phyloP scores from a whole-genome alignment of 2,329 filamentous ascomycete genomes.

The Sporothrix phasma region DNA sequence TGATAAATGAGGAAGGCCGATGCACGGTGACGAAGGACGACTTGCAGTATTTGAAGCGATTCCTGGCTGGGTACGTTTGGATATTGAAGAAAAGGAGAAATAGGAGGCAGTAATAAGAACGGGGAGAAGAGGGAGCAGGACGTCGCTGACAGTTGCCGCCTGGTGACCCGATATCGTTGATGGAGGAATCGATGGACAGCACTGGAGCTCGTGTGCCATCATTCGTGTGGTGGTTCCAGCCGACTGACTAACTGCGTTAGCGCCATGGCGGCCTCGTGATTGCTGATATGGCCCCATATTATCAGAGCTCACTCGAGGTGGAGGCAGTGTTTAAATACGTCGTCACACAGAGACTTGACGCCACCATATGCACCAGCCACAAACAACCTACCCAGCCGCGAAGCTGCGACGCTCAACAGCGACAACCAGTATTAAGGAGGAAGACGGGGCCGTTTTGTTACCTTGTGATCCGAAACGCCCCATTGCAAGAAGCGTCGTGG shows the following conservation, averaged over 20 bases:
- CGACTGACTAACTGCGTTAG: constrained; percentile 12
- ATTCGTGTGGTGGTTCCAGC: neutral
- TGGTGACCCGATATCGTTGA: neutral
- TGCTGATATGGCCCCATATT: neutral
- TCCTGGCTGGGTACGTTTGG: no score
- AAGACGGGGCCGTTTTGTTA: neutral
- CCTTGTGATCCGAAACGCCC: neutral
- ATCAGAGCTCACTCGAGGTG: neutral
- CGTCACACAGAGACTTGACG: neutral
- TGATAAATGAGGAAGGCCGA: neutral
- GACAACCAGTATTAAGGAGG: neutral
- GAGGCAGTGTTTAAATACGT: no score
- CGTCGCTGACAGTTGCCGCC: neutral
- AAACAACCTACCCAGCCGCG: neutral
- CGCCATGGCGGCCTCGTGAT: constrained; percentile 16
- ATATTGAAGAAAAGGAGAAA: no score
- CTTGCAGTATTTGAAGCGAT: neutral
- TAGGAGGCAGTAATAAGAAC: no score
- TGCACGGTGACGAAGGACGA: neutral
- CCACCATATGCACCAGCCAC: neutral
- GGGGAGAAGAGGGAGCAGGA: no score
- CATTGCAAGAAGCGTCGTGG: neutral
- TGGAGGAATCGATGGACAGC: neutral
- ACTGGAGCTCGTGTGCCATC: neutral
- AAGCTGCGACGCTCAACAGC: neutral